Conservation (phyloP, 352 stramenopile species). For the Pythium aristosporum region DNA sequence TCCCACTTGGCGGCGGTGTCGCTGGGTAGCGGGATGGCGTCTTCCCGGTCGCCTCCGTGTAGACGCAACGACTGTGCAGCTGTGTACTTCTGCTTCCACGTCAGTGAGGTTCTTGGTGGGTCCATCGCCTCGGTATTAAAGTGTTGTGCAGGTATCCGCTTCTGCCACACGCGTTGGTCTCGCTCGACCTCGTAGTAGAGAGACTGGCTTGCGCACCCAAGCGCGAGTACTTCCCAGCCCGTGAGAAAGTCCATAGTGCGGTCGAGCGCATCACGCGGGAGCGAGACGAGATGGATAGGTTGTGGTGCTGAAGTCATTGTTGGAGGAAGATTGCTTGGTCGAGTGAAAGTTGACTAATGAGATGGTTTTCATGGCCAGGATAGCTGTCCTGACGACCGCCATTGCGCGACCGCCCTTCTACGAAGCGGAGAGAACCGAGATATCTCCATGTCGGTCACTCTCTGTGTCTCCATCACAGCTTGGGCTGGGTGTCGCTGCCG, state of each 20-base stretch:
- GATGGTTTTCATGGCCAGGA: background rate
- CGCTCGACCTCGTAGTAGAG: background rate
- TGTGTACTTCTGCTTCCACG: conserved; percentile 15
- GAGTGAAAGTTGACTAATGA: conserved; percentile 8
- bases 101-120: background rate
- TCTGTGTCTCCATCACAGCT: conserved; percentile 1
- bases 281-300: background rate
- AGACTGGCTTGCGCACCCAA: conserved; percentile 1
- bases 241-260: conserved; percentile 25
- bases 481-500: background rate
- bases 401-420: background rate
- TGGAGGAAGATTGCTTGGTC: background rate
- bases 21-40: conserved; percentile 12
- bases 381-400: background rate
- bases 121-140: background rate
- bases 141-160: background rate
- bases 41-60: conserved; percentile 2
- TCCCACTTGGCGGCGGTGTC: conserved; percentile 11
- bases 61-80: conserved; percentile 8
- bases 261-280: conserved; percentile 26
- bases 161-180: conserved; percentile 10
- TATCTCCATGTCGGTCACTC: background rate
- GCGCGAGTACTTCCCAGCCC: conserved; percentile 30
- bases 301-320: conserved; percentile 1
- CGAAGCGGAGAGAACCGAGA: background rate